Conservation (phyloP, 75 land plant genomes). For the Sequoia sempervirens region DNA sequence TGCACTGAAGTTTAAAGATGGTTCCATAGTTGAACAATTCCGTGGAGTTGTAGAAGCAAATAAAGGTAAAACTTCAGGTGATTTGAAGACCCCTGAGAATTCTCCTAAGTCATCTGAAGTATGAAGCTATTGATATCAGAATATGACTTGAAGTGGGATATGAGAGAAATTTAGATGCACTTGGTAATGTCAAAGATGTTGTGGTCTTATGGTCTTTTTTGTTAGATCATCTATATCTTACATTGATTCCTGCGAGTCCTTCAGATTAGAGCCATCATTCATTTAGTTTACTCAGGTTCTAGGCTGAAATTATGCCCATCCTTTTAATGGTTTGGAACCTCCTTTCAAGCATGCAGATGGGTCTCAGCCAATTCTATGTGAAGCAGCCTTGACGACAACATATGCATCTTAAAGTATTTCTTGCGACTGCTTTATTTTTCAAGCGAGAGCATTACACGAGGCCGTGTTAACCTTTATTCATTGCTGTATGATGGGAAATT, state of each 20-base stretch:
- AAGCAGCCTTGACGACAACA: not conserved
- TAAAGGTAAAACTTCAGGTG: constrained; percentile 39
- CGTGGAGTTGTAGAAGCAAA: constrained; percentile 46
- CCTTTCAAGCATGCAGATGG: not conserved
- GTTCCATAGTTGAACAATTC: constrained; percentile 50
- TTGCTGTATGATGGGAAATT: not conserved
- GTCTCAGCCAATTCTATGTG: not conserved
- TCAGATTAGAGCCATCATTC: constrained; percentile 4
- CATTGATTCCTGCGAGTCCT: constrained; percentile 1
- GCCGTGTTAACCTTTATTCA: not conserved
- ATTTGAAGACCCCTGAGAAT: constrained; percentile 64
- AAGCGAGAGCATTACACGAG: not conserved
- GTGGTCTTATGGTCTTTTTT: not conserved
- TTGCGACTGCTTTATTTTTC: not conserved
- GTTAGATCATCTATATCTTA: not conserved
- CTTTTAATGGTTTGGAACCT: not conserved
- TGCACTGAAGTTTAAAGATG: constrained; percentile 81
- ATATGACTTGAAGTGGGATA: not conserved
- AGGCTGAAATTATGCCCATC: not conserved
- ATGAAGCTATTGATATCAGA: constrained; percentile 13
- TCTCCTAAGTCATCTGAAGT: constrained; percentile 55
- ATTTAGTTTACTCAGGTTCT: not conserved
- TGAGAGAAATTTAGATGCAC: not conserved
- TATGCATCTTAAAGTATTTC: not conserved
- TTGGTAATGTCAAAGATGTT: not conserved